Evolutionary conservation across 192 early-diverging fungal genomes (phyloP), one percentile per base, ranked within the genome.

Genomic region (Coemansia sp.): DNA sequence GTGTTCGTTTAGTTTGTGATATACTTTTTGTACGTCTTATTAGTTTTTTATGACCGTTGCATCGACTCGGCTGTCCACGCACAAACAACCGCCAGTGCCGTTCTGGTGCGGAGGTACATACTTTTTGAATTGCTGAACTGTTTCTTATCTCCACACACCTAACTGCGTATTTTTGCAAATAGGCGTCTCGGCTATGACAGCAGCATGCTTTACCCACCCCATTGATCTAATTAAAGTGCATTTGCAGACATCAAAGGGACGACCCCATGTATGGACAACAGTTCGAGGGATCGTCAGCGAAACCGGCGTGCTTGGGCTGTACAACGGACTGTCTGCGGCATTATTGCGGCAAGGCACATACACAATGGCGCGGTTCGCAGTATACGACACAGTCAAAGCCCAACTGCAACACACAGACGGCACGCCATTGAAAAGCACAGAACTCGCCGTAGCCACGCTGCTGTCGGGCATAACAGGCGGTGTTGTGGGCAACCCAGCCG

Each of bases 221-320:
- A 84, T 97, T 43, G 93, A 95, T 73, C 75, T 93, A 49, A 82
- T 90, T 53, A 96, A 98, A 69, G 96, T 98, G 32, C 88, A 93
- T 13, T 71, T 98, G 51, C 96, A 98, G 66, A 98, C 93, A 39
- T 71, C 71, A 3, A 67, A 59, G 11, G 51, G 43, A 75, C 84
- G 32, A 82, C 87, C 52, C 74, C 82, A 24, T 4, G 73, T 64
- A 2, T 39, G 71, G 26, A 70, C 64, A 8, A 71, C 68, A 6
- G 59, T 62, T 86, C 88, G 51, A 69, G 90, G 82, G 72, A 92
- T 95, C 0, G 74, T 93, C 38, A 82, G 81, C 1, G 87, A 89
- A 61, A 87, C 94, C 32, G 94, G 95, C n/a, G 61, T 91, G 12
- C 68, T 87, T 18, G 90, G 89, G 8, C 78, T 98, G 14, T 98